A percentile compares a stretch with the other conserved stretches of the same genome.
phyloP scores from a whole-genome alignment of 2,329 filamentous ascomycete species.

The Aspergillus pseudoviridinutans region DNA sequence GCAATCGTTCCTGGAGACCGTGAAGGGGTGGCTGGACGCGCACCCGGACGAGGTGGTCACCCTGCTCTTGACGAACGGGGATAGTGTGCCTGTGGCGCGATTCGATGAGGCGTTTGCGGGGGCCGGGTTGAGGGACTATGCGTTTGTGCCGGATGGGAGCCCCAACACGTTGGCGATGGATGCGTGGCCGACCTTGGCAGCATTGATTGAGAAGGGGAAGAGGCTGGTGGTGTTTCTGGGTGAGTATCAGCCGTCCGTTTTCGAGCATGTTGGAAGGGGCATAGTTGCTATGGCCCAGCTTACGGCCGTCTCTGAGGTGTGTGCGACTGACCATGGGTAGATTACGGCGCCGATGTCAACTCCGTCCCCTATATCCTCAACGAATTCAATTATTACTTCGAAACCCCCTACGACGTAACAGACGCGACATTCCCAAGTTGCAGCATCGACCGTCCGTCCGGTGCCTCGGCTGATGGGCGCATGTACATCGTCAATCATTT shows the following conservation, averaged over 20 bases:
- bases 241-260: slow-evolving; percentile 12
- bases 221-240: slow-evolving; percentile 44
- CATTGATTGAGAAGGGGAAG: slow-evolving; percentile 40
- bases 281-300: too few relatives aligned
- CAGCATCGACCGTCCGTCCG: slow-evolving; percentile 42
- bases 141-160: slow-evolving; percentile 34
- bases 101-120: slow-evolving; percentile 33
- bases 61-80: slow-evolving; percentile 60
- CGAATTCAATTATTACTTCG: slow-evolving; percentile 45
- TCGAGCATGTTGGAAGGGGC: too few relatives aligned
- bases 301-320: not conserved
- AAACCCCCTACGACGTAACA: slow-evolving; percentile 43
- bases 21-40: slow-evolving; percentile 58
- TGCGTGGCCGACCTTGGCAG: slow-evolving; percentile 42
- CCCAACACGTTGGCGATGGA: slow-evolving; percentile 28
- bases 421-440: slow-evolving; percentile 41
- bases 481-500: slow-evolving; percentile 51
- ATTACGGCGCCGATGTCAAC: slow-evolving; percentile 38
- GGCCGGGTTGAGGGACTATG: slow-evolving; percentile 30
- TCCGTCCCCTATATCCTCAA: slow-evolving; percentile 41
- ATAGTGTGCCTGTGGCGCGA: slow-evolving; percentile 34
- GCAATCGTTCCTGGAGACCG: slow-evolving; percentile 50
- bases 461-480: slow-evolving; percentile 33
- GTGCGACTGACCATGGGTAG: slow-evolving; percentile 16
- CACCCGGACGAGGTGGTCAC: slow-evolving; percentile 61